Percentiles rank a stretch among this genome's conserved stretches.
These are phyloP conservation scores for Cystofilobasidium bisporidii DNA, from an alignment of 768 basidiomycete genomes.

Conservation along the genomic window DNA sequence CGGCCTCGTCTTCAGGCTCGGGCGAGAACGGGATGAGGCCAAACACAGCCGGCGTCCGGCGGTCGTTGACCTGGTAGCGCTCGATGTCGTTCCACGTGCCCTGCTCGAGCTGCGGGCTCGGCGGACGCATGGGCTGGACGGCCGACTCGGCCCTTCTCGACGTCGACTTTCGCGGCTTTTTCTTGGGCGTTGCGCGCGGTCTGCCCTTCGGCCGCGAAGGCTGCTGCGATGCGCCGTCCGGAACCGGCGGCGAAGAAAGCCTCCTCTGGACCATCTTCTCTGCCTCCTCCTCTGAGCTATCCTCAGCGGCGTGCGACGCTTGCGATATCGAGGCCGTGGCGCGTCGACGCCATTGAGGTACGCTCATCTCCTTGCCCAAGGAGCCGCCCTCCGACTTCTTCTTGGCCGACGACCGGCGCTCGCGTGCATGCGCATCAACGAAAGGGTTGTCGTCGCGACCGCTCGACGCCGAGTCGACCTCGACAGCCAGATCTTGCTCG, in stretches of 20 bases:
- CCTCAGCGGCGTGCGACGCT: too few species aligned
- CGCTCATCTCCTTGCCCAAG: too few species aligned
- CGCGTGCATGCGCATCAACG: too few species aligned
- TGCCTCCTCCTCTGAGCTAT: not conserved
- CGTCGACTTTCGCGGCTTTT: not conserved
- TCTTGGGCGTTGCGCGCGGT: not conserved
- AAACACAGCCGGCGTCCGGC: not conserved
- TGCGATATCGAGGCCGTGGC: too few species aligned
- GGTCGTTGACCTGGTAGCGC: not conserved
- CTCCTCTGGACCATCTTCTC: not conserved
- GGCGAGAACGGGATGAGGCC: not conserved
- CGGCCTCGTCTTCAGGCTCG: not conserved
- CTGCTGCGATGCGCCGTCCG: too few species aligned
- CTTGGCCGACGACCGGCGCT: not conserved
- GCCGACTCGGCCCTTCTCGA: not conserved
- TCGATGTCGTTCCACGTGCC: not conserved
- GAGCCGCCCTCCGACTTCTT: not conserved
- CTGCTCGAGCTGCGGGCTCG: not conserved
- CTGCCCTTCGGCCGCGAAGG: too few species aligned
- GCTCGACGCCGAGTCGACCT: too few species aligned
- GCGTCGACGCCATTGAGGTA: too few species aligned
- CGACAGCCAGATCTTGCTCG: too few species aligned
- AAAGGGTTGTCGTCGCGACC: too few species aligned
- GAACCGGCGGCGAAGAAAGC: not conserved
- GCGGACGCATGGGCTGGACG: not conserved